These are phyloP conservation scores for Podaxis pistillaris DNA, from an alignment of 768 basidiomycete species.

Conservation along the genomic window DNA sequence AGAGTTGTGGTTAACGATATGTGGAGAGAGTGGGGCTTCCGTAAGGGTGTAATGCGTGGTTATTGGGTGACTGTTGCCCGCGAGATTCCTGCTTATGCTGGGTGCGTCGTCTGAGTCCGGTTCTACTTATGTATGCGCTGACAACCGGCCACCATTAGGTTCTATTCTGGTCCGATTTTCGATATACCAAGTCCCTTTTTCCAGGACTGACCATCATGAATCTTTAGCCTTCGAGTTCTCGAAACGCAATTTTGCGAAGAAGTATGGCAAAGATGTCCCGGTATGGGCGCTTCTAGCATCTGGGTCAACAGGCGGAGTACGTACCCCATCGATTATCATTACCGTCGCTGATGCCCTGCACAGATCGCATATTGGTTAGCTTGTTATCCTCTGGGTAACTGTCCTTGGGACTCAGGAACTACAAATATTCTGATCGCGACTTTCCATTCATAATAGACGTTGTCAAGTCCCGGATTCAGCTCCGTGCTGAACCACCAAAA, in stretches of 20 bases:
- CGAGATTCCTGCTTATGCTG: conserved; percentile 97
- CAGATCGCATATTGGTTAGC: conserved; percentile 92
- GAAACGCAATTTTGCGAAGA: conserved; percentile 69
- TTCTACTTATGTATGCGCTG: not conserved
- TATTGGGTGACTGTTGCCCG: conserved; percentile 96
- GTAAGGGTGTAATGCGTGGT: conserved; percentile 90
- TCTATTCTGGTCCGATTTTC: conserved; percentile 56
- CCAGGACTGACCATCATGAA: not conserved
- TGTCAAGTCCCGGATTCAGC: conserved; percentile 87
- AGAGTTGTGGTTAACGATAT: conserved; percentile 72
- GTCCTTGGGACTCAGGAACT: not conserved
- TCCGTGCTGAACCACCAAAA: conserved; percentile 69
- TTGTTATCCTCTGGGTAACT: conserved; percentile 80
- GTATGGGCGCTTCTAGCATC: conserved; percentile 85
- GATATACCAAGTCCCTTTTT: not conserved
- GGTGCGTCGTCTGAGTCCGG: conserved; percentile 31
- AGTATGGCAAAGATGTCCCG: conserved; percentile 67
- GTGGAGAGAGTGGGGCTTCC: conserved; percentile 85
- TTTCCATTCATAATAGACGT: conserved; percentile 55
- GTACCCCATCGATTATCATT: conserved; percentile 25
- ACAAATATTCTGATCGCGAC: not conserved
- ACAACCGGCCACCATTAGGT: conserved; percentile 37
- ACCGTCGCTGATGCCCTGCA: conserved; percentile 1
- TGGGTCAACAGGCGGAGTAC: conserved; percentile 79
- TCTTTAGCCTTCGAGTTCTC: conserved; percentile 81